phyloP scores from a whole-genome alignment of 495 filamentous ascomycete species.

The Xylaria scruposa region DNA sequence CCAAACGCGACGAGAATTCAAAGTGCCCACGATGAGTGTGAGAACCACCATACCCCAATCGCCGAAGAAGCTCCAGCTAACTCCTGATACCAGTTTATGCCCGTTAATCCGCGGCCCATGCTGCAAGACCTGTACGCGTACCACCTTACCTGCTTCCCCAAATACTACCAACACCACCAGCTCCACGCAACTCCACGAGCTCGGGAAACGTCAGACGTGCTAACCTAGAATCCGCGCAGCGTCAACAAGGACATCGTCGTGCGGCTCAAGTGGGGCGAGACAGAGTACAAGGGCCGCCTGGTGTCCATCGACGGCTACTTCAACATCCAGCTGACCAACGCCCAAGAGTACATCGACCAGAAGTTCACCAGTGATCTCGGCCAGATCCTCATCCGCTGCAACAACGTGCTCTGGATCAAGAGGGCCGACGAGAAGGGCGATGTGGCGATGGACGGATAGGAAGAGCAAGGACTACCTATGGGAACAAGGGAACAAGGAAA shows the following conservation, averaged over 20 bases:
- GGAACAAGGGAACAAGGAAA: not conserved
- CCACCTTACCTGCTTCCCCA: not conserved
- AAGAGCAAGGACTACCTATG: not conserved
- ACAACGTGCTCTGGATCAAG: constrained; percentile 95
- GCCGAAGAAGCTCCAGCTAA: constrained; percentile 17
- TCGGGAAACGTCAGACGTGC: constrained; percentile 25
- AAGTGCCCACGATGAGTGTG: constrained; percentile 41
- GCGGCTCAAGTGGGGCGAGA: constrained; percentile 96
- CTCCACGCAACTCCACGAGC: not conserved
- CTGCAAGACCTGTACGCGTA: constrained; percentile 81
- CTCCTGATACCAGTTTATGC: constrained; percentile 66
- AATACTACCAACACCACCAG: not conserved
- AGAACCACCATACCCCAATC: not conserved
- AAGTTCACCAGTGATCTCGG: constrained; percentile 84
- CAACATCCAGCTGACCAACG: constrained; percentile 90
- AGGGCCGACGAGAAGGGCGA: constrained; percentile 66
- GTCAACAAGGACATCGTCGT: constrained; percentile 90
- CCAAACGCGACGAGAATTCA: constrained; percentile 23
- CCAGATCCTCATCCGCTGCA: constrained; percentile 94
- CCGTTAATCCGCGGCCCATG: constrained; percentile 89
- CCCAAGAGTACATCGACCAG: constrained; percentile 90
- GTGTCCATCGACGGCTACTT: constrained; percentile 96
- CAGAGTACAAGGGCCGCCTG: constrained; percentile 91
- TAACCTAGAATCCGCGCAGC: constrained; percentile 47
- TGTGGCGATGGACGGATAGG: constrained; percentile 68